These are phyloP conservation scores for Calonectria hawksworthii DNA, from an alignment of 2,329 filamentous ascomycete genomes.

Conservation along the genomic window DNA sequence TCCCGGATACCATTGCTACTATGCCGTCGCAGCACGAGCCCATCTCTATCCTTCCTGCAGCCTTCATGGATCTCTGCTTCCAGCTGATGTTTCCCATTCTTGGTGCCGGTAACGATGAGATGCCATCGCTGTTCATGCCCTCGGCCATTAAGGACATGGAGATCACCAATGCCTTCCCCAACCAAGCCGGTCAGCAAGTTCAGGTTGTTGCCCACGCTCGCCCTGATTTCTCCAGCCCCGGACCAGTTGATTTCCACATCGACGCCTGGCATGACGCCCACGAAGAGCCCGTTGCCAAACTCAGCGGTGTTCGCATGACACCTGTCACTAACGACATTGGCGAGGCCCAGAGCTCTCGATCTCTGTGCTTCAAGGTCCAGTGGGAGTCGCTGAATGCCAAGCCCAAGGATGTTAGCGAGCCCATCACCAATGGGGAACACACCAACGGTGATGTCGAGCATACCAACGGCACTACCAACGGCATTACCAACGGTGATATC, in stretches of 20 bases:
- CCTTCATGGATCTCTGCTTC: conserved; percentile 61
- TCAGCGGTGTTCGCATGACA: conserved; percentile 56
- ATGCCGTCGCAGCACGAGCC: conserved; percentile 63
- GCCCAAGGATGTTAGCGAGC: not conserved
- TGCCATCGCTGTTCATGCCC: conserved; percentile 55
- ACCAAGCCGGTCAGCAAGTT: conserved; percentile 45
- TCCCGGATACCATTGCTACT: conserved; percentile 57
- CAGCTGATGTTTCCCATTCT: conserved; percentile 57
- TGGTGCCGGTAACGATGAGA: conserved; percentile 48
- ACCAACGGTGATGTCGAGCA: not conserved
- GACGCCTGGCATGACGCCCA: conserved; percentile 49
- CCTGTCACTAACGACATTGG: conserved; percentile 55
- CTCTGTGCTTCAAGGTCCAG: conserved; percentile 60
- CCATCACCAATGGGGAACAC: not conserved
- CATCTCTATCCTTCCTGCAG: conserved; percentile 59
- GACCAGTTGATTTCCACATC: conserved; percentile 51
- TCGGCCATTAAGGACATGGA: conserved; percentile 49
- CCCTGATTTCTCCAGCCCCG: conserved; percentile 38
- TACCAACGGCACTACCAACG: not conserved
- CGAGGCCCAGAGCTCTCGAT: conserved; percentile 37
- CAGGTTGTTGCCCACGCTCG: conserved; percentile 45
- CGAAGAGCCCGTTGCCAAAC: conserved; percentile 50
- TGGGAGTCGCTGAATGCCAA: conserved; percentile 56
- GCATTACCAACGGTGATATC: not conserved
- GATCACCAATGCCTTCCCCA: conserved; percentile 44